Percentiles rank a stretch among this genome's conserved stretches.
Evolutionary conservation across 2,329 filamentous ascomycete genomes (phyloP).

Genomic region (Trichoderma aggressivum): DNA sequence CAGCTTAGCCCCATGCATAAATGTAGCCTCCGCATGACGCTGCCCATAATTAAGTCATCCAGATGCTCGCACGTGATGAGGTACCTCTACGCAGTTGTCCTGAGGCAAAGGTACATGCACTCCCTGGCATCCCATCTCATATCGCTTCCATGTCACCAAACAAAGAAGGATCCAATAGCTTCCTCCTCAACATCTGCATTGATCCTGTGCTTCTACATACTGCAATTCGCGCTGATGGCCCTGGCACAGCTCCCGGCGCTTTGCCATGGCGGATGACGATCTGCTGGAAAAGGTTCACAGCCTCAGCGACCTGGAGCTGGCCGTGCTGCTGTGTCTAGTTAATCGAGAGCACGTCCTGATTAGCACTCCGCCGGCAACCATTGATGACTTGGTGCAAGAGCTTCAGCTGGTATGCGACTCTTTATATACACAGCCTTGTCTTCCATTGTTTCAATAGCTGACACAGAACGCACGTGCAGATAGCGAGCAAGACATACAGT

Average conservation of each 20-base stretch:
- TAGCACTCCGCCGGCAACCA: slow-evolving; percentile 60
- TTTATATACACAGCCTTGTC: background rate
- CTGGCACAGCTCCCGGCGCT: slow-evolving; percentile 20
- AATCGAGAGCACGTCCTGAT: slow-evolving; percentile 86
- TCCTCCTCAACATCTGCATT: background rate
- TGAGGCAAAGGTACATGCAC: background rate
- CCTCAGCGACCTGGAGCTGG: slow-evolving; percentile 84
- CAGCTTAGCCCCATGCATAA: slow-evolving; percentile 30
- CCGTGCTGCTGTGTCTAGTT: slow-evolving; percentile 75
- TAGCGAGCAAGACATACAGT: slow-evolving; percentile 68
- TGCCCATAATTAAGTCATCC: background rate
- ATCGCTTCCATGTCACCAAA: background rate
- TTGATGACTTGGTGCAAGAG: slow-evolving; percentile 70
- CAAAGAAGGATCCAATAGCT: background rate
- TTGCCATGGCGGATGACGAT: slow-evolving; percentile 57
- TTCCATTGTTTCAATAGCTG: background rate
- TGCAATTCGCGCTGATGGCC: slow-evolving; percentile 28
- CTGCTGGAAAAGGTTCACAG: slow-evolving; percentile 69
- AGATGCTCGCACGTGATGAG: slow-evolving; percentile 10
- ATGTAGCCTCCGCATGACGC: slow-evolving; percentile 13
- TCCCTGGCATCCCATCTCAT: background rate
- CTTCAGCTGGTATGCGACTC: slow-evolving; percentile 57
- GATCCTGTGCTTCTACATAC: background rate
- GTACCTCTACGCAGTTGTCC: background rate
- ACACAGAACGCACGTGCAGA: slow-evolving; percentile 39